These are phyloP conservation scores for Bruguiera hainesii DNA, from an alignment of 441 rosid species.

Conservation along the genomic window DNA sequence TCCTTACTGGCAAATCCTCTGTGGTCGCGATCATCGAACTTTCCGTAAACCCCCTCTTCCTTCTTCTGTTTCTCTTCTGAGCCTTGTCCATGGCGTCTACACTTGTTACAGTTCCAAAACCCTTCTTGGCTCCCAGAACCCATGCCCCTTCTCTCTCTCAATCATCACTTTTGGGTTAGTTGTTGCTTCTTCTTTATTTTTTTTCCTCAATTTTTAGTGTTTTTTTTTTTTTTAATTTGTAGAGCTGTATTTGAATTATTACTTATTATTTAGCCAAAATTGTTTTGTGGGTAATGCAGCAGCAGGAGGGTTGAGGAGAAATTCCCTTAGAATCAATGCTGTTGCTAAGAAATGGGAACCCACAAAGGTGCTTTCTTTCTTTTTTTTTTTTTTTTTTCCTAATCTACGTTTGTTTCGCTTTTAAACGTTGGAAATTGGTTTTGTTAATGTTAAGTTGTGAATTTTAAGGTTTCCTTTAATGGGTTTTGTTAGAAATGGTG, in stretches of 20 bases:
- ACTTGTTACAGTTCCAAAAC: conserved; percentile 42
- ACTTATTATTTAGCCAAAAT: background rate
- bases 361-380: conserved; percentile 42
- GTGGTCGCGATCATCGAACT: background rate
- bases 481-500: no score
- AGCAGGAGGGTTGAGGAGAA: conserved; percentile 36
- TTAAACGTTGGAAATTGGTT: background rate
- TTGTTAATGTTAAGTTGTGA: no score
- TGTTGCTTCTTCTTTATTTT: background rate
- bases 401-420: background rate
- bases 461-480: no score
- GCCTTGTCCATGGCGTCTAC: conserved; percentile 51
- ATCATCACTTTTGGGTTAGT: conserved; percentile 37
- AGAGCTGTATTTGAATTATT: background rate
- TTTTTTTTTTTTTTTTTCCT: background rate
- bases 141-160: conserved; percentile 27
- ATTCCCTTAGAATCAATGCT: conserved; percentile 58
- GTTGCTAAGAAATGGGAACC: conserved; percentile 72
- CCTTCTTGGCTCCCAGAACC: conserved; percentile 34
- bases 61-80: background rate
- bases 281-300: conserved; percentile 9
- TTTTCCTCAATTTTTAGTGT: background rate
- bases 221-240: background rate
- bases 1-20: background rate
- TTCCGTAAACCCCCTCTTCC: no score